phyloP scores from a whole-genome alignment of 75 land plant genomes.

The Larix kaempferi region DNA sequence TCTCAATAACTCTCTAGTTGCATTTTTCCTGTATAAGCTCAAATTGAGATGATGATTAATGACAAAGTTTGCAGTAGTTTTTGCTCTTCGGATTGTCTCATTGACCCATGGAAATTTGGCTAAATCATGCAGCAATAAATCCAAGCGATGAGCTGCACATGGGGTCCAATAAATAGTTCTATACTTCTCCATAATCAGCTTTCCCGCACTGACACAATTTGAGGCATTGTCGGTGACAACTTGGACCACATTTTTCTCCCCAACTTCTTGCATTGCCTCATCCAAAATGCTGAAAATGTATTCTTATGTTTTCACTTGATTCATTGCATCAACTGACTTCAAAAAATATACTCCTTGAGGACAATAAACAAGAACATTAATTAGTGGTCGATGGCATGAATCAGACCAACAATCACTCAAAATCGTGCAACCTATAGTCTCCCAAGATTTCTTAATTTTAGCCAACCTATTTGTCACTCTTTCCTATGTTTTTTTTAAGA shows the following conservation, averaged over 20 bases:
- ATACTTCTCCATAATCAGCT: slow-evolving; percentile 30
- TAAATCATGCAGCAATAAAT: slow-evolving; percentile 52
- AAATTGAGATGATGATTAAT: not conserved
- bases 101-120: slow-evolving; percentile 28
- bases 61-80: too few relatives aligned
- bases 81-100: not conserved
- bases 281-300: too few relatives aligned
- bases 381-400: not conserved
- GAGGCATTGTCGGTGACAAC: slow-evolving; percentile 42
- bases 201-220: slow-evolving; percentile 26
- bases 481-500: too few relatives aligned
- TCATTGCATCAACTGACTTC: too few relatives aligned
- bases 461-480: too few relatives aligned
- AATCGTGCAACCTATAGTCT: not conserved
- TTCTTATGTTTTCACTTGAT: too few relatives aligned
- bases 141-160: slow-evolving; percentile 43
- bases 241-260: slow-evolving; percentile 49
- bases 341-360: too few relatives aligned
- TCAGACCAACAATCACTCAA: not conserved
- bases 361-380: too few relatives aligned
- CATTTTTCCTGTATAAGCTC: not conserved
- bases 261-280: slow-evolving; percentile 22
- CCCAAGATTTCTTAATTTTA: not conserved
- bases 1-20: not conserved
- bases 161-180: slow-evolving; percentile 53